Evolutionary conservation across 441 rosid genomes (phyloP).

Genomic region (Bruguiera hainesii): DNA sequence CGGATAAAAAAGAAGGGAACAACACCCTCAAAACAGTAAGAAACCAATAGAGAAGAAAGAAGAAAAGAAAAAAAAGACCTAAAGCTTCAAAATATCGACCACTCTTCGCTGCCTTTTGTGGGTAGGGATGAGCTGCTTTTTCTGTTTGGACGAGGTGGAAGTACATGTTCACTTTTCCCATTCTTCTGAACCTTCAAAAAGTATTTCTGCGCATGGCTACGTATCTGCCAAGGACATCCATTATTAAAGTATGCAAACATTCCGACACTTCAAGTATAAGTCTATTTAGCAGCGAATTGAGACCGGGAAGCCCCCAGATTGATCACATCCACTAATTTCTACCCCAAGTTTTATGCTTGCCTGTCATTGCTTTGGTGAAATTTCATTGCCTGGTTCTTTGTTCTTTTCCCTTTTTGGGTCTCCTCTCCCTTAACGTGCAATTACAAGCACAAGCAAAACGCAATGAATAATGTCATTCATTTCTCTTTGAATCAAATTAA

Average conservation of each 20-base stretch:
- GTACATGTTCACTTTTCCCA: slow-evolving; percentile 83
- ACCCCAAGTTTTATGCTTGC: no score
- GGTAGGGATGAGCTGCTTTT: slow-evolving; percentile 95
- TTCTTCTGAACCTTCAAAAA: slow-evolving; percentile 89
- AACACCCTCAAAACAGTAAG: background rate
- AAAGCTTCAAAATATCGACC: slow-evolving; percentile 28
- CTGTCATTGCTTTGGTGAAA: no score
- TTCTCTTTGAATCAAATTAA: background rate
- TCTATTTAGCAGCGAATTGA: slow-evolving; percentile 32
- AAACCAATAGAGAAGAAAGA: background rate
- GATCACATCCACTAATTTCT: background rate
- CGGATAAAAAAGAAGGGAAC: background rate
- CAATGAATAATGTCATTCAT: slow-evolving; percentile 13
- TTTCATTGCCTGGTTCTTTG: no score
- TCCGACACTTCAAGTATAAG: background rate
- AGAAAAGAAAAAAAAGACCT: background rate
- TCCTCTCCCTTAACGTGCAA: no score
- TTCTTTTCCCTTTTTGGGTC: no score
- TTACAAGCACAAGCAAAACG: slow-evolving; percentile 11
- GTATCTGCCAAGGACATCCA: slow-evolving; percentile 57
- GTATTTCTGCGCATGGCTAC: slow-evolving; percentile 97
- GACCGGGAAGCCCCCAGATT: slow-evolving; percentile 58
- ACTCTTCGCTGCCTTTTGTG: slow-evolving; percentile 77
- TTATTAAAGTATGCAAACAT: slow-evolving; percentile 12
- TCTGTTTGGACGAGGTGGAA: slow-evolving; percentile 97